Evolutionary conservation across 176 grass and related monocot genomes (phyloP).

Genomic region (Cymbopogon citratus): DNA sequence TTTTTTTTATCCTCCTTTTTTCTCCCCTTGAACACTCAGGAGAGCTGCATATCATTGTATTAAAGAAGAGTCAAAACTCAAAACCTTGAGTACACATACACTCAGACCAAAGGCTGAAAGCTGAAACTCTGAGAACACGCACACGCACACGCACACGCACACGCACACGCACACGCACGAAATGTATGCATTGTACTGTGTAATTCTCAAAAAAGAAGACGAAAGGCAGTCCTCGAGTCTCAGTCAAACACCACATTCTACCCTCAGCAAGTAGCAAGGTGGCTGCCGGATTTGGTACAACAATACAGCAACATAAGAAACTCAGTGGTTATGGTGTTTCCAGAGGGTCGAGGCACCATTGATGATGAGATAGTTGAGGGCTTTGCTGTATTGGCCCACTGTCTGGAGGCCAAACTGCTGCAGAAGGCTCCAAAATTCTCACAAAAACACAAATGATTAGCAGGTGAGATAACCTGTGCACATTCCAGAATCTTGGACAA

Average conservation of each 20-base stretch:
- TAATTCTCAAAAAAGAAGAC: too few relatives aligned
- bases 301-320: neutral
- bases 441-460: neutral
- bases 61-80: neutral
- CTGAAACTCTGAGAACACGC: neutral
- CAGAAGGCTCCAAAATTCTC: neutral
- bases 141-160: neutral
- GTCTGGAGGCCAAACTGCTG: neutral
- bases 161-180: neutral
- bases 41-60: neutral
- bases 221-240: neutral
- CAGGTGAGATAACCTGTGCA: neutral
- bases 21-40: neutral
- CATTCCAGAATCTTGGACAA: neutral
- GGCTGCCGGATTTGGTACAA: neutral
- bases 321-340: too few relatives aligned
- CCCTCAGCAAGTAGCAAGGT: neutral
- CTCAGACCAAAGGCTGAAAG: neutral
- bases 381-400: neutral
- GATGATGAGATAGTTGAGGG: neutral
- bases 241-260: neutral
- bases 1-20: neutral
- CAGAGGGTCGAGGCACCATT: neutral
- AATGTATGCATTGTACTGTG: too few relatives aligned
- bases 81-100: neutral